A percentile compares a stretch with the other conserved stretches of the same genome.
These are phyloP conservation scores for Xylaria venustula DNA, from an alignment of 495 filamentous ascomycete species.

Conservation along the genomic window DNA sequence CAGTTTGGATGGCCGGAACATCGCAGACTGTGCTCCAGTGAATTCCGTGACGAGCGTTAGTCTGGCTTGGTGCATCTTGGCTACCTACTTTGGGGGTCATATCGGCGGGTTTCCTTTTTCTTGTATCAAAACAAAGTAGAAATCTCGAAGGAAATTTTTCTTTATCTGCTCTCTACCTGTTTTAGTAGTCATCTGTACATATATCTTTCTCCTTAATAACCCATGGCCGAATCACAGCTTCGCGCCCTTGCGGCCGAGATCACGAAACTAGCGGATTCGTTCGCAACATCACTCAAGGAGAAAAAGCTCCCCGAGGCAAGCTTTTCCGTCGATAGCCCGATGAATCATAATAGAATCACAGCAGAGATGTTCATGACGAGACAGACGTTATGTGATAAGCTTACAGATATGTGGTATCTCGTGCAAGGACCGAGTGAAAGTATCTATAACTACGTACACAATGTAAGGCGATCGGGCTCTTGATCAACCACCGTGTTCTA, in stretches of 20 bases:
- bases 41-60: background rate
- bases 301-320: constrained; percentile 26
- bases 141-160: background rate
- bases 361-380: constrained; percentile 26
- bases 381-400: constrained; percentile 20
- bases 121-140: no score
- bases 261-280: constrained; percentile 25
- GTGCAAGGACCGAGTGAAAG: constrained; percentile 29
- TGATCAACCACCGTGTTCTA: background rate
- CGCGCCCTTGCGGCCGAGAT: constrained; percentile 25
- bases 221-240: constrained; percentile 26
- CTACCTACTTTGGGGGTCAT: no score
- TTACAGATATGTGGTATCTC: constrained; percentile 28
- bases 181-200: background rate
- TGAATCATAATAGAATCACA: constrained; percentile 21
- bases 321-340: constrained; percentile 25
- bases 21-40: background rate
- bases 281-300: constrained; percentile 21
- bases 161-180: background rate
- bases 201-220: background rate
- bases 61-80: background rate
- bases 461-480: constrained; percentile 9
- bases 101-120: no score
- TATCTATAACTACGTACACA: constrained; percentile 30
- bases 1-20: background rate